phyloP scores from a whole-genome alignment of 192 early-diverging fungal species.

The Allomyces javanicus region DNA sequence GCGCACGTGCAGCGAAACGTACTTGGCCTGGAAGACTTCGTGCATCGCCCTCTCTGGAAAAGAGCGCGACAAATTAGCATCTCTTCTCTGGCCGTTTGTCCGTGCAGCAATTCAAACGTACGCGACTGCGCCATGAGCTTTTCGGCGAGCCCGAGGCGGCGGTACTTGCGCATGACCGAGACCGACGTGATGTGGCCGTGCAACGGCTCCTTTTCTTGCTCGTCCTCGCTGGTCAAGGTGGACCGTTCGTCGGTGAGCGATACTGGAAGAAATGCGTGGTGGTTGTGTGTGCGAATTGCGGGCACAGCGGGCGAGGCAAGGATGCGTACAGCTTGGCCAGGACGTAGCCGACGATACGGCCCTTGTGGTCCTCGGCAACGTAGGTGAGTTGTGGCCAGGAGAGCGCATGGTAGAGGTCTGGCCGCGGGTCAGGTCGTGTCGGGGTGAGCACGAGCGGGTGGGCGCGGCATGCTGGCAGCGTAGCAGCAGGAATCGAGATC shows the following conservation, averaged over 20 bases:
- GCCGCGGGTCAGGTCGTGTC: too few species aligned
- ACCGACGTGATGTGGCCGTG: slow-evolving; percentile 96
- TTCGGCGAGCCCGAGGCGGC: slow-evolving; percentile 88
- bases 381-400: slow-evolving; percentile 85
- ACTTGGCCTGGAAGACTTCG: slow-evolving; percentile 66
- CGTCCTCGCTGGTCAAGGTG: slow-evolving; percentile 55
- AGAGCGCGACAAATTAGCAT: too few species aligned
- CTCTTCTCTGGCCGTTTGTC: too few species aligned
- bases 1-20: slow-evolving; percentile 84
- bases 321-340: slow-evolving; percentile 76
- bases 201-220: slow-evolving; percentile 35
- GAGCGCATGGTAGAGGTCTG: slow-evolving; percentile 57
- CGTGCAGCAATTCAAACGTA: slow-evolving; percentile 21
- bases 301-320: too few species aligned
- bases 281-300: background rate
- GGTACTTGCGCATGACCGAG: slow-evolving; percentile 88
- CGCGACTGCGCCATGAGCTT: slow-evolving; percentile 88
- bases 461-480: background rate
- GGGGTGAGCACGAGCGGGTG: background rate
- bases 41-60: slow-evolving; percentile 68
- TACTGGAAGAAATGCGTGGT: too few species aligned
- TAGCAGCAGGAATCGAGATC: background rate
- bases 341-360: slow-evolving; percentile 90
- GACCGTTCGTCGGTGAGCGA: background rate
- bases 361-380: slow-evolving; percentile 82